Conservation (phyloP, 352 stramenopile genomes). For the Elongisporangium anandrum region DNA sequence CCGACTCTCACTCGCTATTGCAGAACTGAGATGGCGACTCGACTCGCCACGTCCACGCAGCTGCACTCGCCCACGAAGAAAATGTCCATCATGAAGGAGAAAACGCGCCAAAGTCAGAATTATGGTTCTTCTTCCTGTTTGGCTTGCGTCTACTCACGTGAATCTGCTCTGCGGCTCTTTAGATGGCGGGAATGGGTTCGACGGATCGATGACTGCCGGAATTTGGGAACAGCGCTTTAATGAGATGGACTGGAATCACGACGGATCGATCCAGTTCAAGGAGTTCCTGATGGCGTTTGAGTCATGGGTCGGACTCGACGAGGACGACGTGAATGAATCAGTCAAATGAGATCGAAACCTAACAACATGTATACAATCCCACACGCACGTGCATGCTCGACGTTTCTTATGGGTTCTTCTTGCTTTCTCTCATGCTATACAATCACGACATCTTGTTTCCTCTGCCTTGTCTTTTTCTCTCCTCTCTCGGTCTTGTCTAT, state of each 20-base stretch:
- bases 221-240: slow-evolving; percentile 82
- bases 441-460: slow-evolving; percentile 4
- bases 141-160: neutral
- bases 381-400: neutral
- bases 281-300: slow-evolving; percentile 88
- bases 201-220: slow-evolving; percentile 56
- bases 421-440: neutral
- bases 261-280: slow-evolving; percentile 85
- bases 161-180: neutral
- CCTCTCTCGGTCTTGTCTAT: neutral
- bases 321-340: slow-evolving; percentile 35
- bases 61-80: slow-evolving; percentile 80
- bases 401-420: neutral
- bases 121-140: too few species aligned
- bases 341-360: neutral
- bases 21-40: slow-evolving; percentile 61
- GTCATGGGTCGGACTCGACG: slow-evolving; percentile 81
- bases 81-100: slow-evolving; percentile 34
- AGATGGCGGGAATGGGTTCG: neutral
- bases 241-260: slow-evolving; percentile 87
- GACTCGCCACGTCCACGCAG: slow-evolving; percentile 54
- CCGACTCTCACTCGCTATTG: neutral
- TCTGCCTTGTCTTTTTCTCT: neutral
- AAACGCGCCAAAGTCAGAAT: neutral
- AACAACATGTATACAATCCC: neutral